Percentiles rank a stretch among this genome's conserved stretches.
Conservation (phyloP, 345 rosid species). For the Arabidopsis arenosa region DNA sequence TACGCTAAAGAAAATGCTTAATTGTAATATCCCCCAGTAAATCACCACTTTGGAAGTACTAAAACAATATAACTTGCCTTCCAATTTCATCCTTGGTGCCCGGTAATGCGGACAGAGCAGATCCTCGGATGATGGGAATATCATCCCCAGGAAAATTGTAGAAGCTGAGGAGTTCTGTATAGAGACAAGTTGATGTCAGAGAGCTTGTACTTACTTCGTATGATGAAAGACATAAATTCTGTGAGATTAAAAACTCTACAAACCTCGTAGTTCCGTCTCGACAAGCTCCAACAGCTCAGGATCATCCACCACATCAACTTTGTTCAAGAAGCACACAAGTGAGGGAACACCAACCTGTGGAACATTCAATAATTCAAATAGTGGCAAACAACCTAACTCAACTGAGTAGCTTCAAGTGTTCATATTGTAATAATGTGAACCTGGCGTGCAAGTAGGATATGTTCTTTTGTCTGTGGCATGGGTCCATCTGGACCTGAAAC, state of each 20-base stretch:
- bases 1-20: constrained; percentile 28
- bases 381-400: neutral
- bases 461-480: constrained; percentile 99
- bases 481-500: constrained; percentile 99
- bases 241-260: constrained; percentile 39
- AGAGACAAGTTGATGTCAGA: constrained; percentile 39
- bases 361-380: constrained; percentile 50
- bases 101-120: constrained; percentile 87
- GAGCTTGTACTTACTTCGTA: constrained; percentile 9
- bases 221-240: neutral
- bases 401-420: constrained; percentile 17
- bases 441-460: constrained; percentile 98
- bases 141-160: constrained; percentile 99
- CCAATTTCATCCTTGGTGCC: constrained; percentile 95
- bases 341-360: constrained; percentile 95
- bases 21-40: neutral
- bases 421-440: constrained; percentile 47
- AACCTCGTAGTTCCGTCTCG: constrained; percentile 98
- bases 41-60: neutral
- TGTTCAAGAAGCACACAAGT: constrained; percentile 91
- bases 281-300: constrained; percentile 92
- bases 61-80: constrained; percentile 66
- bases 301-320: constrained; percentile 93
- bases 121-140: constrained; percentile 88
- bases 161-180: constrained; percentile 93